A percentile compares a stretch with the other conserved stretches of the same genome.
These are phyloP conservation scores for Umbelopsis vinacea DNA, from an alignment of 192 early-diverging fungal species.

Conservation along the genomic window DNA sequence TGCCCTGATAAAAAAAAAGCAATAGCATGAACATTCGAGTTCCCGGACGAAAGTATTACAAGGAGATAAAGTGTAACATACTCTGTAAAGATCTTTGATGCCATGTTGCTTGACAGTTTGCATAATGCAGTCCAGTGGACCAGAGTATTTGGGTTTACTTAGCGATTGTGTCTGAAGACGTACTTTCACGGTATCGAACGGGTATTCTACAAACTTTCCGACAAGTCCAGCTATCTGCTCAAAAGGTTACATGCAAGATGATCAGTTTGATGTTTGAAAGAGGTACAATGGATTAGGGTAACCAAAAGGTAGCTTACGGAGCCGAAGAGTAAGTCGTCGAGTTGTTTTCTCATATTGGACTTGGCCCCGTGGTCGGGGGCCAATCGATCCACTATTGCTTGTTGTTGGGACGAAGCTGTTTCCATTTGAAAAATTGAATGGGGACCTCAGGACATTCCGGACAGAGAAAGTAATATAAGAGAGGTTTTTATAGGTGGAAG, in stretches of 20 bases:
- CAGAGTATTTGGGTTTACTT: conserved; percentile 65
- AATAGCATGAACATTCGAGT: not conserved
- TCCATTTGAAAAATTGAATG: not conserved
- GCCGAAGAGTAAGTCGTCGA: conserved; percentile 39
- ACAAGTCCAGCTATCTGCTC: conserved; percentile 81
- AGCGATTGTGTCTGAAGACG: conserved; percentile 87
- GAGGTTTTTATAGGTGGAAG: not conserved
- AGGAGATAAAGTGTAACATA: conserved; percentile 31
- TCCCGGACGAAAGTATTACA: too few species aligned
- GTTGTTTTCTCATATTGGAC: conserved; percentile 26
- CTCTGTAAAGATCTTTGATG: conserved; percentile 86
- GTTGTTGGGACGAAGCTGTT: conserved; percentile 19
- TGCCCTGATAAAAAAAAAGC: conserved; percentile 60
- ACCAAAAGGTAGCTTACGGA: conserved; percentile 20
- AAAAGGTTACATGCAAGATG: not conserved
- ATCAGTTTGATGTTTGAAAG: not conserved
- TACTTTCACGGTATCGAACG: conserved; percentile 95
- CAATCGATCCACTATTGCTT: conserved; percentile 14
- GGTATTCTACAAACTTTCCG: conserved; percentile 95
- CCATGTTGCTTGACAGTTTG: conserved; percentile 82
- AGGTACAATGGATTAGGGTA: not conserved
- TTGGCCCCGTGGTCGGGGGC: not conserved
- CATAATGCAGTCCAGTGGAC: conserved; percentile 81
- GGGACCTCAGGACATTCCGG: conserved; percentile 11
- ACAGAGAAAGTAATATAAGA: not conserved